Base-by-base conservation (phyloP, 192 early-diverging fungal genomes). In the Tieghemiomyces parasiticus region DNA sequence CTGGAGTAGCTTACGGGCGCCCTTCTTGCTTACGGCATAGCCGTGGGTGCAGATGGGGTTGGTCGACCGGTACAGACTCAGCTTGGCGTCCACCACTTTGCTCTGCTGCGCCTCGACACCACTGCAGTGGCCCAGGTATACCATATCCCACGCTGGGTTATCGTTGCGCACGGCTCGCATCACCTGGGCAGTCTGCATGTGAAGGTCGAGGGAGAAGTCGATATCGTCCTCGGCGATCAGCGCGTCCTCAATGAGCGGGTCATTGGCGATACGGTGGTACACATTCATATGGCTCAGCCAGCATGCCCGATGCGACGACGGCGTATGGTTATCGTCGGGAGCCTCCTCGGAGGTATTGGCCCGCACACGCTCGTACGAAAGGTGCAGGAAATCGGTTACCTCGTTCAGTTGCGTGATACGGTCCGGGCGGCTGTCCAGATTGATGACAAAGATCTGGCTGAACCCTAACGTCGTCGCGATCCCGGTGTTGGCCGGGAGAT, bases 11-110 rank as follows among this genome's bases (percentile, higher is more conserved):
- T 69, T 50, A 22, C 33, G 51, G 10, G 73, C 73, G 34, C 66
- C 69, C 46, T 65, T 62, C 24, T 51, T 28, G 0, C 61, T 74
- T 26, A 74, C 60, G 31, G 64, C 73, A 52, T 74, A 74, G 1
- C 66, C 69, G 29, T 74, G 73, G 56, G 70, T 42, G 34, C 73
- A 74, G 62, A 67, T 65, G 0, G 73, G 73, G 24, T 68, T 67
- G 26, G 60, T 61, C 4, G 69, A 61, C 30, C 47, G 48, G 32
- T 71, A 71, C 31, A 74, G 22, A 31, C 45, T 35, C 4, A 61
- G 33, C 8, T 42, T 28, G 25, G 55, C 44, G 34, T 51, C 51
- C 34, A 59, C 19, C 4, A 56, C 13, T 14, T 42, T 53, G 2
- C 33, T 59, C 1, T 68, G 60, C 44, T 63, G 65, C 20, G 59